Evolutionary conservation across 345 rosid genomes (phyloP).

Genomic region (Alliaria petiolata): DNA sequence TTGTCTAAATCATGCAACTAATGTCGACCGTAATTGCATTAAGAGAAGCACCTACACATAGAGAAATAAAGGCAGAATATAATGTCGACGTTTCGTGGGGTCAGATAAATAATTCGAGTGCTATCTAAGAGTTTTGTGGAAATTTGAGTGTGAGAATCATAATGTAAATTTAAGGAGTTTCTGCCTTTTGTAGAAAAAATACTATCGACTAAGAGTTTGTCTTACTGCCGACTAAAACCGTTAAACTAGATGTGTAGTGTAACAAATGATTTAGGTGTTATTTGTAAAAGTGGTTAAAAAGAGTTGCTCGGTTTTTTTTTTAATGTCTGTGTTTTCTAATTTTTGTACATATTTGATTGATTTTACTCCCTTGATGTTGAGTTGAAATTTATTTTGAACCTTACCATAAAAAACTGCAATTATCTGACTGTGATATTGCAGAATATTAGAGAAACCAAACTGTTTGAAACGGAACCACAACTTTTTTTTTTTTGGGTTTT

Average conservation of each 20-base stretch:
- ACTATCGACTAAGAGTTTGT: not conserved
- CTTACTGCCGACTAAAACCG: not conserved
- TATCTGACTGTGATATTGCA: not conserved
- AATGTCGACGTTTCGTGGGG: no score
- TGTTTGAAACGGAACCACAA: not conserved
- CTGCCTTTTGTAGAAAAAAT: no score
- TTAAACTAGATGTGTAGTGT: not conserved
- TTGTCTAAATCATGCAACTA: not conserved
- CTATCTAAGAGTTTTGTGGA: no score
- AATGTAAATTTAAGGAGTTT: no score
- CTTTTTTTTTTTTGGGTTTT: not conserved
- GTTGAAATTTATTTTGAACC: not conserved
- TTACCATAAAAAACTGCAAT: not conserved
- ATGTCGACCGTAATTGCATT: not conserved
- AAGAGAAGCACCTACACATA: not conserved
- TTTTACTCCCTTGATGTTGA: not conserved
- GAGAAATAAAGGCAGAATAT: no score
- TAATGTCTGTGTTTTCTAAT: not conserved
- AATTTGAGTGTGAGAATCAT: no score
- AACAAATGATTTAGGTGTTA: not conserved
- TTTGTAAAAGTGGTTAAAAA: no score
- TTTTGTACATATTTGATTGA: not conserved
- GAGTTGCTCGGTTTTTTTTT: not conserved
- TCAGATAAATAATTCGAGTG: no score
- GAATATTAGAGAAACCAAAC: not conserved